Conservation (phyloP, 495 filamentous ascomycete species). For the Penicillium nucicola region DNA sequence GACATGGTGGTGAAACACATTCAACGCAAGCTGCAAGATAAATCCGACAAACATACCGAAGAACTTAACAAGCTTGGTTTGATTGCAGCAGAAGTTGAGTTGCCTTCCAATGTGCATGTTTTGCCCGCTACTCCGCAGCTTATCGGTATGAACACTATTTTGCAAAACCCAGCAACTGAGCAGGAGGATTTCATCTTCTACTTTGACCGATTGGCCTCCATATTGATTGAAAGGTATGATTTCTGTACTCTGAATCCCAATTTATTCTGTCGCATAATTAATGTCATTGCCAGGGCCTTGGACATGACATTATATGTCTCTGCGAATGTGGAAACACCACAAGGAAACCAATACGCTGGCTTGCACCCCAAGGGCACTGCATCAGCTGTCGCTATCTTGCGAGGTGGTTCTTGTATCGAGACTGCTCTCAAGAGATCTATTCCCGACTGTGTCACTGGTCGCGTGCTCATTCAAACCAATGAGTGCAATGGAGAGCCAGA, state of each 20-base stretch:
- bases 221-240: constrained; percentile 78
- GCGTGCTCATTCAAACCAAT: constrained; percentile 87
- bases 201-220: constrained; percentile 78
- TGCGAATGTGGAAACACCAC: constrained; percentile 63
- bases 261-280: not conserved
- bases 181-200: constrained; percentile 96
- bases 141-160: constrained; percentile 81
- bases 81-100: constrained; percentile 62
- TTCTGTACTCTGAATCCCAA: not conserved
- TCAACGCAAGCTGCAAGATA: constrained; percentile 74
- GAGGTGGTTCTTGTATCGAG: constrained; percentile 84
- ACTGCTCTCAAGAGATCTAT: constrained; percentile 84
- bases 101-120: constrained; percentile 69
- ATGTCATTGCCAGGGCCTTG: constrained; percentile 52
- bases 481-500: constrained; percentile 82
- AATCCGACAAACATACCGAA: constrained; percentile 76
- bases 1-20: constrained; percentile 92
- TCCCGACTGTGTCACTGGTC: constrained; percentile 85
- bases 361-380: constrained; percentile 63
- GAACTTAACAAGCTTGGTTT: constrained; percentile 70
- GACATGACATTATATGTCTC: constrained; percentile 66
- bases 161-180: constrained; percentile 74
- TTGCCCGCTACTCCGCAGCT: constrained; percentile 75
- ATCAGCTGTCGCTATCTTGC: constrained; percentile 82
- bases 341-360: constrained; percentile 63